Percentiles rank a stretch among this genome's conserved stretches.
phyloP scores from a whole-genome alignment of 345 rosid species.

The Clausena lansium region DNA sequence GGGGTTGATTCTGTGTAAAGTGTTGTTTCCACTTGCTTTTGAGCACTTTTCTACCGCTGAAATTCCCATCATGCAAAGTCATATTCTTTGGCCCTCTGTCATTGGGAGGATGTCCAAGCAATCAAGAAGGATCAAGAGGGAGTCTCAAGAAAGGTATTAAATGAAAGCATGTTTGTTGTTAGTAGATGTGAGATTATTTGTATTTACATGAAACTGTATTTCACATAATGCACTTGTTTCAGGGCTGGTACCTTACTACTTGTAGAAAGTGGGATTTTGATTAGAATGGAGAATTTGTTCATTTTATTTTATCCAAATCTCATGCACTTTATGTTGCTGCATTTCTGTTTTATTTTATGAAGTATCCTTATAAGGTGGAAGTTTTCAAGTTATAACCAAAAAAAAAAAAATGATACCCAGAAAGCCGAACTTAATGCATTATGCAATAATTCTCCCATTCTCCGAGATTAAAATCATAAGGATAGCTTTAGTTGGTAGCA shows the following conservation, averaged over 20 bases:
- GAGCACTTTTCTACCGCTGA: slow-evolving; percentile 6
- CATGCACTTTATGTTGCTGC: neutral
- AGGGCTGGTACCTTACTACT: neutral
- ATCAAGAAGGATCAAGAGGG: neutral
- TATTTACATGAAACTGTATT: slow-evolving; percentile 11
- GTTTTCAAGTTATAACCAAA: neutral
- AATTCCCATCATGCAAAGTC: slow-evolving; percentile 14
- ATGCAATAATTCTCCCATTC: neutral
- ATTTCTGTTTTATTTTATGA: neutral
- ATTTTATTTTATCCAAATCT: slow-evolving; percentile 7
- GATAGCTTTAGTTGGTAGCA: neutral
- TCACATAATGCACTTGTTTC: slow-evolving; percentile 6
- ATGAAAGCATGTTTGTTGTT: slow-evolving; percentile 2
- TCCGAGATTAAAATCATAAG: neutral
- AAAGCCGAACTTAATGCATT: neutral
- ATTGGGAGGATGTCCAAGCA: slow-evolving; percentile 1
- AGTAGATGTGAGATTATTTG: slow-evolving; percentile 17
- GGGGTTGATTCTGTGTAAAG: slow-evolving; percentile 43
- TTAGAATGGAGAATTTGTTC: slow-evolving; percentile 13
- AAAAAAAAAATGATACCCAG: neutral
- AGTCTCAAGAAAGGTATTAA: neutral
- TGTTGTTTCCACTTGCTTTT: slow-evolving; percentile 8
- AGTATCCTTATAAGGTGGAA: neutral
- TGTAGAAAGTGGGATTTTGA: slow-evolving; percentile 26
- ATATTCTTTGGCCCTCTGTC: slow-evolving; percentile 3